Evolutionary conservation across 2,329 filamentous ascomycete species (phyloP), one percentile per base, ranked within the genome.

Genomic region (Fonsecaea erecta): DNA sequence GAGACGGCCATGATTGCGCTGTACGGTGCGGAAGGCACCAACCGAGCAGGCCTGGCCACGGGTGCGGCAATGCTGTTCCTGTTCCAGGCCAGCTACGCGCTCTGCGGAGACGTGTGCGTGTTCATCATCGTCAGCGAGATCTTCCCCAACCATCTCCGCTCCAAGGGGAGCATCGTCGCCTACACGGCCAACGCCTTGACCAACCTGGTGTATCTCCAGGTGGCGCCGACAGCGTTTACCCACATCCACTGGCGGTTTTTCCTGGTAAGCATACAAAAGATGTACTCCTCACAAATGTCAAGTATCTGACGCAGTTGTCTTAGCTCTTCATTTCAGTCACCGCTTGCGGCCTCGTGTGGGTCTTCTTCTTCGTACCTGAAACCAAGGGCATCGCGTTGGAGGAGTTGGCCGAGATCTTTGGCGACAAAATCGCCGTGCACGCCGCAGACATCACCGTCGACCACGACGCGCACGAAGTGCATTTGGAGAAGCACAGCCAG

Each of bases 51-150:
- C 26, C 57, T 56, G 2, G 34, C 35, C 2, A 56, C 34, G n/a
- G 43, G 51, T 35, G 51, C 65, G 11, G 86, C 91, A 66, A 94
- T 95, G 81, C 93, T 94, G 11, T 65, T 62, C 43, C 3, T 65
- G 16, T 65, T 62, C 59, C 35, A 57, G 14, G 52, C 52, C 28
- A 35, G 62, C 30, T 62, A 65, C 40, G 35, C 32, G 1, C 34
- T 57, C 12, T 59, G 63, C 40, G 52, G 61, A 3, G 58, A 62
- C n/a, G 52, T 65, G 9, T 40, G 34, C 14, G 58, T 53, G 6
- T 43, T 56, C 14, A 43, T 56, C 18, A 57, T 57, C 37, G 61
- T 54, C 59, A 55, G 28, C 18, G 63, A 65, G 21, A 34, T 65
- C 7, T 65, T 65, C 51, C 63, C 63, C 9, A 65, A 46, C 24